Percentiles rank a stretch among this genome's conserved stretches.
phyloP scores from a whole-genome alignment of 2,329 filamentous ascomycete genomes.

The Xylariaceae sp. region DNA sequence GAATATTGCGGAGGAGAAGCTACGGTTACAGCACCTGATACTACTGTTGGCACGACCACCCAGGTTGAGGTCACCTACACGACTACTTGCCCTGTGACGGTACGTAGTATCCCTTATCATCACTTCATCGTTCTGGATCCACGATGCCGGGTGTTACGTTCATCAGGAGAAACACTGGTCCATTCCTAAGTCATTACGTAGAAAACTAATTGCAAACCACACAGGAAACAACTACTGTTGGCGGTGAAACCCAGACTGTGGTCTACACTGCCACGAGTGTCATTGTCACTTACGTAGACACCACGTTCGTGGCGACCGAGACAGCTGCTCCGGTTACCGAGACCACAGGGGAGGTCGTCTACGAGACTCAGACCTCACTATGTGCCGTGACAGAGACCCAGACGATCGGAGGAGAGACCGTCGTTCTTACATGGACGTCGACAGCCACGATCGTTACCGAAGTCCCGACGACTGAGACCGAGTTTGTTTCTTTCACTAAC shows the following conservation, averaged over 20 bases:
- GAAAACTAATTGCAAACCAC: not conserved
- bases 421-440: slow-evolving; percentile 38
- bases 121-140: too few species aligned
- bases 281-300: slow-evolving; percentile 18
- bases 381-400: slow-evolving; percentile 43
- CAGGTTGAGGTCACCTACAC: slow-evolving; percentile 38
- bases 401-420: slow-evolving; percentile 38
- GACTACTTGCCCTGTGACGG: slow-evolving; percentile 28
- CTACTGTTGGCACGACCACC: slow-evolving; percentile 34
- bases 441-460: slow-evolving; percentile 34
- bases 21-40: slow-evolving; percentile 36
- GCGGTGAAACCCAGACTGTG: slow-evolving; percentile 15
- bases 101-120: slow-evolving; percentile 5
- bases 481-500: slow-evolving; percentile 32
- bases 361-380: slow-evolving; percentile 41
- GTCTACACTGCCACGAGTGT: slow-evolving; percentile 29
- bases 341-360: slow-evolving; percentile 35
- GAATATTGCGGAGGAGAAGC: slow-evolving; percentile 32
- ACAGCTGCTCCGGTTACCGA: slow-evolving; percentile 34
- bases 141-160: not conserved
- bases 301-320: slow-evolving; percentile 15
- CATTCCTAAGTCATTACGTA: not conserved
- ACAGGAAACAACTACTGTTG: slow-evolving; percentile 19
- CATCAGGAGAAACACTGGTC: not conserved
- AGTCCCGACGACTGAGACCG: slow-evolving; percentile 29